Conservation (phyloP, 192 early-diverging fungal species). For the Coemansia sp. region DNA sequence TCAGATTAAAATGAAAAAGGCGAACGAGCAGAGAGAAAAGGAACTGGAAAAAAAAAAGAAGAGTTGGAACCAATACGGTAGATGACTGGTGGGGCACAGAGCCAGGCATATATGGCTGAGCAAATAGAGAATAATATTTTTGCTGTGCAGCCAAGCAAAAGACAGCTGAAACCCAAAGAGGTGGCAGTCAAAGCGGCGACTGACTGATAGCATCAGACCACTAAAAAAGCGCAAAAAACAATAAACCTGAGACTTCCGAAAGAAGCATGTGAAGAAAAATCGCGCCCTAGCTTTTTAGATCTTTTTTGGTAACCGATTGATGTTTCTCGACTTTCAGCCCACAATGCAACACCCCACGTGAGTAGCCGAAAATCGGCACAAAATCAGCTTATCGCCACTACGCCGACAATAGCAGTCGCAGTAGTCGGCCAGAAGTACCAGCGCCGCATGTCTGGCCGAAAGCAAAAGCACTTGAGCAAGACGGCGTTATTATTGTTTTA, state of each 20-base stretch:
- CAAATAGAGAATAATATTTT: too few species aligned
- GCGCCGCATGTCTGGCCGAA: not conserved
- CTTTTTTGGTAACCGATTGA: not conserved
- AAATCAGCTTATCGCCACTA: not conserved
- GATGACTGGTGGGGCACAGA: too few species aligned
- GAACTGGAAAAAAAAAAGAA: too few species aligned
- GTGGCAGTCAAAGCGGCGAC: too few species aligned
- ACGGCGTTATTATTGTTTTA: not conserved
- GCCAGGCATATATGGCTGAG: too few species aligned
- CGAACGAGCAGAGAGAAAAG: too few species aligned
- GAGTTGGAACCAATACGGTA: too few species aligned
- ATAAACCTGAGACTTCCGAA: not conserved
- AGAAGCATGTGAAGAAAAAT: constrained; percentile 1
- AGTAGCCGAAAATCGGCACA: not conserved
- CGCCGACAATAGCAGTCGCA: not conserved
- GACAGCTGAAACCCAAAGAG: too few species aligned
- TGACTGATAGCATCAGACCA: too few species aligned
- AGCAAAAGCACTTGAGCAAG: not conserved
- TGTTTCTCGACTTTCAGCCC: not conserved
- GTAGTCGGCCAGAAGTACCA: not conserved
- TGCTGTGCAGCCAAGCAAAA: too few species aligned
- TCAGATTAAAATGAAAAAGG: too few species aligned
- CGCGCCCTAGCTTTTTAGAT: not conserved
- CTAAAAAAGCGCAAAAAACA: too few species aligned
- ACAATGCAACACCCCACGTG: not conserved